Conservation (phyloP, 1,139 yeast species). For the Candida tropicalis region DNA sequence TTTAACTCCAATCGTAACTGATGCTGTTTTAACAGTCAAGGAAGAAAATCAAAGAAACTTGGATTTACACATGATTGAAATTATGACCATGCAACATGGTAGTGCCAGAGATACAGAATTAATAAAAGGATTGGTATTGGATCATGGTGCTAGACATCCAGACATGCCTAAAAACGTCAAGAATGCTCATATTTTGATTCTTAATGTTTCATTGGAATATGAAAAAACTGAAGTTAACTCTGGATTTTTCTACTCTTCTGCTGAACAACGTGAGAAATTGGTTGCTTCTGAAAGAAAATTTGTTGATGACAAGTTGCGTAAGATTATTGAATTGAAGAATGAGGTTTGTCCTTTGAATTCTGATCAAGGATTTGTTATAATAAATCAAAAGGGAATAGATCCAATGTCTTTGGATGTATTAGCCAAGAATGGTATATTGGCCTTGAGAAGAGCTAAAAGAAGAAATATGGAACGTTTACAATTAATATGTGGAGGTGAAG, state of each 20-base stretch:
- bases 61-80: conserved; percentile 97
- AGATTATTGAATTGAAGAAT: conserved; percentile 90
- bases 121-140: conserved; percentile 87
- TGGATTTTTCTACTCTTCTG: conserved; percentile 90
- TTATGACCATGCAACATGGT: conserved; percentile 97
- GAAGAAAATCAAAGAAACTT: conserved; percentile 52
- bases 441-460: conserved; percentile 96
- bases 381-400: conserved; percentile 98
- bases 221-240: conserved; percentile 98
- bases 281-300: conserved; percentile 93
- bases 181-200: conserved; percentile 81
- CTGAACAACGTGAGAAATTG: conserved; percentile 94
- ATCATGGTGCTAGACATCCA: conserved; percentile 99
- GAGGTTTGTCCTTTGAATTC: conserved; percentile 82
- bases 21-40: conserved; percentile 84
- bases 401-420: conserved; percentile 96
- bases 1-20: conserved; percentile 92
- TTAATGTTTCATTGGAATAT: conserved; percentile 93
- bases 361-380: conserved; percentile 83
- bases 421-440: conserved; percentile 91
- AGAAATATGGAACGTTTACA: conserved; percentile 99
- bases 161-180: conserved; percentile 93
- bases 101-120: conserved; percentile 82
- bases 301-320: conserved; percentile 90
- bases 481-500: conserved; percentile 95